phyloP scores from a whole-genome alignment of 1,284 basidiomycete species.

The Phellinidium pouzarii region DNA sequence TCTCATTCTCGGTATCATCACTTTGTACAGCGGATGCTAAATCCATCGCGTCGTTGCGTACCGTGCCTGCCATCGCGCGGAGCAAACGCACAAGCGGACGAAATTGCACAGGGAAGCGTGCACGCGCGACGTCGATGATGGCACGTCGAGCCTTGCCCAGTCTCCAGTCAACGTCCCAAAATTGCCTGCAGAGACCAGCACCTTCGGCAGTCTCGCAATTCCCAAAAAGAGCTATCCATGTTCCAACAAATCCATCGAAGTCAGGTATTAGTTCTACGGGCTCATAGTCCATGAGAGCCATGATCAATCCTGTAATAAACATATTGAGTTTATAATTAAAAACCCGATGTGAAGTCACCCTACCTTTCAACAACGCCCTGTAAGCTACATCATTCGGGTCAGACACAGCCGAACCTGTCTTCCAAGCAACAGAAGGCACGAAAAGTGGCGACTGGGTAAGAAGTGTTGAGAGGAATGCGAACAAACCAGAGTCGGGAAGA shows the following conservation, averaged over 20 bases:
- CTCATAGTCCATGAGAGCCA: constrained; percentile 65
- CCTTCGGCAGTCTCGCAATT: constrained; percentile 65
- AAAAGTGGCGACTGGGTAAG: constrained; percentile 67
- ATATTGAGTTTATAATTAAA: background rate
- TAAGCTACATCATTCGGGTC: constrained; percentile 79
- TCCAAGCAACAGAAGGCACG: constrained; percentile 64
- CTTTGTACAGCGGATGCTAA: constrained; percentile 45
- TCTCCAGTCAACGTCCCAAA: constrained; percentile 67
- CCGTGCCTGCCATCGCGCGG: constrained; percentile 65
- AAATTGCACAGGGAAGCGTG: constrained; percentile 76
- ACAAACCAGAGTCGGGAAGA: constrained; percentile 48
- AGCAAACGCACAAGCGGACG: constrained; percentile 67
- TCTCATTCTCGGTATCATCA: constrained; percentile 28
- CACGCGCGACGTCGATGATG: constrained; percentile 71
- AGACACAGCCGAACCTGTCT: constrained; percentile 57
- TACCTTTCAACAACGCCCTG: constrained; percentile 80
- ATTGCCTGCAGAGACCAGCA: constrained; percentile 69
- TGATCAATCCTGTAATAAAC: constrained; percentile 49
- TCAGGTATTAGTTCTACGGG: constrained; percentile 68
- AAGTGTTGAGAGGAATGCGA: constrained; percentile 47
- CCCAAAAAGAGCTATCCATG: constrained; percentile 78
- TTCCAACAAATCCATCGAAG: constrained; percentile 63
- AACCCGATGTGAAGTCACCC: constrained; percentile 15
- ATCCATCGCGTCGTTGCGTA: constrained; percentile 63
- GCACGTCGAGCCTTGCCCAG: constrained; percentile 58